Percentiles rank a stretch among this genome's conserved stretches.
phyloP scores from a whole-genome alignment of 2,329 filamentous ascomycete genomes.

The Clonostachys rhizophaga region DNA sequence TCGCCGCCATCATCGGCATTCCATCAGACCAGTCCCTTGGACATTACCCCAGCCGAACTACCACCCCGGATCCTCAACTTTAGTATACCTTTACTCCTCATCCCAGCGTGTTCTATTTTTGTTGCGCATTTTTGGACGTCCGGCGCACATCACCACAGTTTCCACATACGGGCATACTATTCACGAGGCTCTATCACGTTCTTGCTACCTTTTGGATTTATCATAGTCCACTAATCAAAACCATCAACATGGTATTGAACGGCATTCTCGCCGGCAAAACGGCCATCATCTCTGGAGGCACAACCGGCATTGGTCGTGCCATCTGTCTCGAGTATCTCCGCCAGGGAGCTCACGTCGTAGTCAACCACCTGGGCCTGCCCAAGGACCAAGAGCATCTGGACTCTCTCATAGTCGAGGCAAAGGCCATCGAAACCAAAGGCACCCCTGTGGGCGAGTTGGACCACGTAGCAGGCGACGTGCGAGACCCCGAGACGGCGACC shows the following conservation, averaged over 20 bases:
- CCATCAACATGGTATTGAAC: slow-evolving; percentile 33
- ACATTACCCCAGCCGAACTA: too few relatives aligned
- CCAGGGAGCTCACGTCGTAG: slow-evolving; percentile 73
- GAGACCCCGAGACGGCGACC: slow-evolving; percentile 65
- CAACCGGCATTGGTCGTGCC: slow-evolving; percentile 81
- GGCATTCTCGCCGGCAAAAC: slow-evolving; percentile 67
- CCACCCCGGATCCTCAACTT: too few relatives aligned
- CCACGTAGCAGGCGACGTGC: slow-evolving; percentile 72
- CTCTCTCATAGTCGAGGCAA: slow-evolving; percentile 47
- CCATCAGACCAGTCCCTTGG: too few relatives aligned
- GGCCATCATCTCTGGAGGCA: slow-evolving; percentile 82
- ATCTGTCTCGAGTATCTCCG: slow-evolving; percentile 75
- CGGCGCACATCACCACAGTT: neutral
- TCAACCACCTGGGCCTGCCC: slow-evolving; percentile 70
- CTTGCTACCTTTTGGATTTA: neutral
- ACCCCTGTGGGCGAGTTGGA: slow-evolving; percentile 52
- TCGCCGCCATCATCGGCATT: too few relatives aligned
- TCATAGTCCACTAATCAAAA: too few relatives aligned
- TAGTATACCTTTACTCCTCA: neutral
- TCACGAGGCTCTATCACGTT: neutral
- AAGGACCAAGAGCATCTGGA: slow-evolving; percentile 45
- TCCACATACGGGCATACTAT: too few relatives aligned
- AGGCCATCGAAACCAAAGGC: slow-evolving; percentile 34
- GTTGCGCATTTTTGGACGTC: too few relatives aligned
- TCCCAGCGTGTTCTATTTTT: neutral